Base-by-base conservation (phyloP, 108 stramenopile species). In the Nitzschia palea region DNA sequence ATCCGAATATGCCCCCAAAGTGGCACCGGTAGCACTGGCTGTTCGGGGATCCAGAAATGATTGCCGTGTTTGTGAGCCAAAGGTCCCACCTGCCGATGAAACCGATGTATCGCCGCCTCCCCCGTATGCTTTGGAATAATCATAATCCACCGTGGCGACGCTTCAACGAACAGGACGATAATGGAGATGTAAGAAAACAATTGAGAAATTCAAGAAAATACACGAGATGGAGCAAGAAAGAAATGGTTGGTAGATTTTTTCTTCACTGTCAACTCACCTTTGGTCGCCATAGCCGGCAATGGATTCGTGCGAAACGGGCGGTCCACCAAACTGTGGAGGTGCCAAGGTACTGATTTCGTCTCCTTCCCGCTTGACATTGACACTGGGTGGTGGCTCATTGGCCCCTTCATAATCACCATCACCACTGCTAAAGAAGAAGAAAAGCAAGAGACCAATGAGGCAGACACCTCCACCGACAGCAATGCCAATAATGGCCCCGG, bases 81-180 rank as follows among this genome's bases (percentile, higher is more conserved):
- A 67, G 2, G 91, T 93, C 0, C 91, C 91, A 30, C 89, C 91
- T 1, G 88, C 91, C 23, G 79, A 79, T 6, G 88, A 90, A 17
- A 89, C 79, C 18, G 83, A 84, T 35, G 74, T 73, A 33, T 84
- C 85, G 8, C 67, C 76, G 1, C 73, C 81, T 15, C 88, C 87
- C 18, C 88, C 91, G 51, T 86, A 93, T 3, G 88, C 87, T 67
- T 88, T 86, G 44, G 91, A 86, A 65, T 93, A 93, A 64, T 93
- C 91, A 62, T 93, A 93, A 45, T 93, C 91, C 18, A 90, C 69
- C 10, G 91, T 90, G 6, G 81, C 86, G 42, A 93, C 86, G 68
- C 87, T 86, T 54, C 12, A n/a, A n/a, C n/a, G n/a, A n/a, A n/a
- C n/a, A n/a, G 65, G 48, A 17, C 69, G 50, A 43, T 50, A 62